phyloP scores from a whole-genome alignment of 2,329 filamentous ascomycete genomes.

The Pseudogymnoascus sp. region DNA sequence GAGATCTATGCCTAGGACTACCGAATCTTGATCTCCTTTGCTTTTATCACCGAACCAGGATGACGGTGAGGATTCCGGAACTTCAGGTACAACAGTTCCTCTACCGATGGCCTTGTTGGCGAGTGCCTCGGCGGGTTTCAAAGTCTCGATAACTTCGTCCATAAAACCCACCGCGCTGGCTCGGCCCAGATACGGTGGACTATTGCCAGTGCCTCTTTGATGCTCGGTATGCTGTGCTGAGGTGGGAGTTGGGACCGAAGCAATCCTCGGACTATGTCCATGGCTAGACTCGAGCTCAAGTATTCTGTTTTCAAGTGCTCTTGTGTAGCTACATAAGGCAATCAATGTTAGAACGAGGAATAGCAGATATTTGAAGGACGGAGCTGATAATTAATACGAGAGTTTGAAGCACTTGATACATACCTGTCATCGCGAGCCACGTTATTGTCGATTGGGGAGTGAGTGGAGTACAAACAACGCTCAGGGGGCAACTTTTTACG shows the following conservation, averaged over 20 bases:
- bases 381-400: neutral
- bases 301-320: neutral
- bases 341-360: neutral
- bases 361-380: neutral
- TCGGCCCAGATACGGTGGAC: neutral
- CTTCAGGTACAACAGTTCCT: neutral
- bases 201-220: neutral
- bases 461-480: neutral
- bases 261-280: neutral
- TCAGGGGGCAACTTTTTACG: neutral
- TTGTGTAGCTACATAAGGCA: neutral
- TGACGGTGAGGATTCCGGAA: neutral
- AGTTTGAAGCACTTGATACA: neutral
- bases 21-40: neutral
- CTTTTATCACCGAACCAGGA: neutral
- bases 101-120: neutral
- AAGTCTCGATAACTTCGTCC: neutral
- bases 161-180: slow-evolving; percentile 8
- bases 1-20: neutral
- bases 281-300: neutral
- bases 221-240: neutral
- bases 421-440: neutral
- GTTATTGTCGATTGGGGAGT: neutral
- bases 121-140: neutral
- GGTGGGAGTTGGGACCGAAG: neutral